Base-by-base conservation (phyloP, 345 rosid species). In the Erucastrum elatum region DNA sequence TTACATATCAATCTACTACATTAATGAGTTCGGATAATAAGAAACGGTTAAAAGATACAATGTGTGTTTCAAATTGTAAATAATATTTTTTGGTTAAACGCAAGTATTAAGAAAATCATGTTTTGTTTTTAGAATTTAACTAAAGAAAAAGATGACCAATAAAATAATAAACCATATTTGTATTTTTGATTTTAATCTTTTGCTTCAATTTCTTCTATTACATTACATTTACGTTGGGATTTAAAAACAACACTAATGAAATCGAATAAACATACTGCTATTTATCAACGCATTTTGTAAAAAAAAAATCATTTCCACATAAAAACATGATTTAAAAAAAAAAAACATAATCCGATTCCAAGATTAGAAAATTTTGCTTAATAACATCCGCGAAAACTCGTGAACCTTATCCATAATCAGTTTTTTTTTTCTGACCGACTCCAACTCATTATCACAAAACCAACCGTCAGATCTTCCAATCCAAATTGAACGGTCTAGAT, bases 401-500 rank as follows among this genome's bases (percentile, higher is more conserved):
- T 16, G 53, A 66, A 71, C 77, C 76, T 81, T 81, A 76, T 81
- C 80, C 80, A 76, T 46, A 64, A 16, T 16, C 59, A 53, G 59
- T 53, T 53, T 53, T 51, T 15, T 51, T 51, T 49, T 16, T 39
- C 71, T 61, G 44, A 69, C 75, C 62, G 82, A 74, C 75, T 37
- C 53, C 63, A 64, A 6, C 37, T 72, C 60, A 51, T 13, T 3
- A 16, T 46, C n/a, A 35, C n/a, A 3, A 34, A 34, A 55, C 55
- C 69, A 30, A 65, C 83, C 77, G 81, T 81, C 11, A 49, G 81
- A 81, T 76, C 51, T 11, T 16, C 49, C 70, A 75, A 81, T 81
- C 81, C 84, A 12, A 59, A 81, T 5, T 49, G 25, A 72, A 76
- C 84, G 77, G 80, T 30, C 62, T 0, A 0, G 73, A 81, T 81